A percentile compares a stretch with the other conserved stretches of the same genome.
phyloP scores from a whole-genome alignment of 352 stramenopile genomes.

The Phytophthora melonis region DNA sequence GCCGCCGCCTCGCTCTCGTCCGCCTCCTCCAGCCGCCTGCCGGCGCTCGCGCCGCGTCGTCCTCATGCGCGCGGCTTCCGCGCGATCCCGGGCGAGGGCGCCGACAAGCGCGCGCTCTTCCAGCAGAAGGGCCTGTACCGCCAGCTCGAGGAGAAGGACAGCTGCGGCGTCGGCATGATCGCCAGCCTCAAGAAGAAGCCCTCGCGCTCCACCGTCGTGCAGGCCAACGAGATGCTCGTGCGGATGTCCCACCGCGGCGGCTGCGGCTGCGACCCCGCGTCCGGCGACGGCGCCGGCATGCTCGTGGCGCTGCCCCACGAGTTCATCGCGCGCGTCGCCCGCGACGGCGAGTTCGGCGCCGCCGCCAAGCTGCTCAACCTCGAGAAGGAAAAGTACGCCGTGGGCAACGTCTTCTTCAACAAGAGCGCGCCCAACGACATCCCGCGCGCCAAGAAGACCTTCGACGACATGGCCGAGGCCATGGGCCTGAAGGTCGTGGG shows the following conservation, averaged over 20 bases:
- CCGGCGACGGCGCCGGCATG: constrained; percentile 93
- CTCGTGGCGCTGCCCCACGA: constrained; percentile 96
- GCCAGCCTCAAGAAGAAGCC: constrained; percentile 95
- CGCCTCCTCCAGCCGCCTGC: constrained; percentile 30
- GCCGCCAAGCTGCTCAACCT: constrained; percentile 41
- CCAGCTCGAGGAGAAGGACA: constrained; percentile 65
- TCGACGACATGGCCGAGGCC: constrained; percentile 74
- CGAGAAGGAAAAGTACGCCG: constrained; percentile 89
- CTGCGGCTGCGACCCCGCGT: constrained; percentile 96
- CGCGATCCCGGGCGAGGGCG: constrained; percentile 48
- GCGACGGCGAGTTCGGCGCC: constrained; percentile 79
- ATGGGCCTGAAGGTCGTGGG: constrained; percentile 94
- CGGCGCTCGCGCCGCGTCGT: constrained; percentile 11
- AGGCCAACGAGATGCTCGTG: constrained; percentile 98
- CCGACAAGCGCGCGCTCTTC: constrained; percentile 68
- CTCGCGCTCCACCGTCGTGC: constrained; percentile 91
- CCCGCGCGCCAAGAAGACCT: constrained; percentile 89
- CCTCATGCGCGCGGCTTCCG: constrained; percentile 45
- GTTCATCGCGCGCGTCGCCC: constrained; percentile 92
- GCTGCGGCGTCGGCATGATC: constrained; percentile 96
- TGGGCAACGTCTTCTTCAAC: constrained; percentile 93
- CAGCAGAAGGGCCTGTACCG: constrained; percentile 69
- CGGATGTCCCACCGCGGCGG: constrained; percentile 96
- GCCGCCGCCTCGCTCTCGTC: constrained; percentile 31
- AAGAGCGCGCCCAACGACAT: constrained; percentile 80